A percentile compares a stretch with the other conserved stretches of the same genome.
Conservation (phyloP, 345 rosid species). For the Populus pruinosa region DNA sequence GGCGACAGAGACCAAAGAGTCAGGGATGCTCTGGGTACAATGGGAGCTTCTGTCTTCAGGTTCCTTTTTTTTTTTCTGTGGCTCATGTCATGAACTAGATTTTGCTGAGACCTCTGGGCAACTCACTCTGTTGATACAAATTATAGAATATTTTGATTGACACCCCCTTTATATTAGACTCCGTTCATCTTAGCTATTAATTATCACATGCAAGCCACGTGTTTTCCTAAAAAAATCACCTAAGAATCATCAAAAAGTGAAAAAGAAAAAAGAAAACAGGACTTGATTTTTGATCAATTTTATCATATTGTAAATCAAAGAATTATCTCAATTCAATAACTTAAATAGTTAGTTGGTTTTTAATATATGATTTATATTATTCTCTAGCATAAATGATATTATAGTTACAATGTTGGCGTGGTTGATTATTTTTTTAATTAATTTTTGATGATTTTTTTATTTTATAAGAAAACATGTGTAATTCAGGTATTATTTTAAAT, state of each 20-base stretch:
- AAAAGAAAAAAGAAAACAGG: not conserved
- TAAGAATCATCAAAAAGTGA: not conserved
- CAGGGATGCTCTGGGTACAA: conserved; percentile 75
- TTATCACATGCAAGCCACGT: not conserved
- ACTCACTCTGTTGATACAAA: not conserved
- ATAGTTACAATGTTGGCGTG: too few relatives aligned
- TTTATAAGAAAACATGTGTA: not conserved
- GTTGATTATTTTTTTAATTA: too few relatives aligned
- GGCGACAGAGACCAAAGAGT: conserved; percentile 77
- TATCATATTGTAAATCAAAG: not conserved
- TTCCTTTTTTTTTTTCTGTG: conserved; percentile 7
- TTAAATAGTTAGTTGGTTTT: too few relatives aligned
- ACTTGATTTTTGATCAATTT: not conserved
- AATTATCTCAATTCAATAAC: too few relatives aligned
- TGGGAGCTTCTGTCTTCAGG: conserved; percentile 99
- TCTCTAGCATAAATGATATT: too few relatives aligned
- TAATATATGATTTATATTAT: too few relatives aligned
- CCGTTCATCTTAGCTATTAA: not conserved
- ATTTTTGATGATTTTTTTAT: too few relatives aligned
- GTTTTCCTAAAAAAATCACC: not conserved
- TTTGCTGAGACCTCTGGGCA: not conserved
- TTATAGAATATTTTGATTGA: not conserved
- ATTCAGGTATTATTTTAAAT: not conserved
- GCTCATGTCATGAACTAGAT: not conserved
- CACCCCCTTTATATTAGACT: not conserved